phyloP scores from a whole-genome alignment of 192 early-diverging fungal species.

The Entomortierella chlamydospora region DNA sequence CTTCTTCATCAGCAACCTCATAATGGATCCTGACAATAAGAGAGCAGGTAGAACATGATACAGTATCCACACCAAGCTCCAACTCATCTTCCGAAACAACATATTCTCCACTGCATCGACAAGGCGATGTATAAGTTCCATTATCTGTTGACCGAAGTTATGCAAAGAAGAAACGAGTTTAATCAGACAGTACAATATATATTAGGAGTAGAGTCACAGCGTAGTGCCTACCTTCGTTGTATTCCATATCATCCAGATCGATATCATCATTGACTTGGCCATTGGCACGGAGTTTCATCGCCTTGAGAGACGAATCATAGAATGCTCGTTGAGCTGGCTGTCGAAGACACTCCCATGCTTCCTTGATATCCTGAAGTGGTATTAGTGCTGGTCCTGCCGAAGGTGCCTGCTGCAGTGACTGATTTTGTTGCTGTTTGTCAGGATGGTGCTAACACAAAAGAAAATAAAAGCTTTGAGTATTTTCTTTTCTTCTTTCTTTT shows the following conservation, averaged over 20 bases:
- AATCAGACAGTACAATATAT: not conserved
- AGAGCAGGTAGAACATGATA: slow-evolving; percentile 75
- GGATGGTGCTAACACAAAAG: slow-evolving; percentile 63
- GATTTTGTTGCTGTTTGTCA: slow-evolving; percentile 58
- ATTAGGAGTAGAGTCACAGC: not conserved
- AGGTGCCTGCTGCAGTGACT: not conserved
- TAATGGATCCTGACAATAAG: slow-evolving; percentile 77
- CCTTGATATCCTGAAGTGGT: slow-evolving; percentile 54
- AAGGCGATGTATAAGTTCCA: slow-evolving; percentile 61
- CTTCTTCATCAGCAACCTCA: slow-evolving; percentile 61
- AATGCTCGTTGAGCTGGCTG: slow-evolving; percentile 54
- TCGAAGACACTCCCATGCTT: slow-evolving; percentile 69
- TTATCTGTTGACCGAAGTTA: slow-evolving; percentile 10
- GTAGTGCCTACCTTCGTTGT: slow-evolving; percentile 57
- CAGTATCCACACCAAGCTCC: slow-evolving; percentile 70
- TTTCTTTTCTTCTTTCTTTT: too few species aligned
- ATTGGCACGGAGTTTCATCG: slow-evolving; percentile 47
- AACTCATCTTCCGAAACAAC: slow-evolving; percentile 72
- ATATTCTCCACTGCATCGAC: slow-evolving; percentile 77
- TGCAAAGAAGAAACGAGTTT: too few species aligned
- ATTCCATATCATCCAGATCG: slow-evolving; percentile 87
- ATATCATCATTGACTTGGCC: slow-evolving; percentile 79
- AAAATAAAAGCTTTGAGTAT: not conserved
- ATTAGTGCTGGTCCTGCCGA: not conserved
- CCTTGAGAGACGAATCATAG: slow-evolving; percentile 65